Base-by-base conservation (phyloP, 176 grass and related monocot species). In the Avena sativa region DNA sequence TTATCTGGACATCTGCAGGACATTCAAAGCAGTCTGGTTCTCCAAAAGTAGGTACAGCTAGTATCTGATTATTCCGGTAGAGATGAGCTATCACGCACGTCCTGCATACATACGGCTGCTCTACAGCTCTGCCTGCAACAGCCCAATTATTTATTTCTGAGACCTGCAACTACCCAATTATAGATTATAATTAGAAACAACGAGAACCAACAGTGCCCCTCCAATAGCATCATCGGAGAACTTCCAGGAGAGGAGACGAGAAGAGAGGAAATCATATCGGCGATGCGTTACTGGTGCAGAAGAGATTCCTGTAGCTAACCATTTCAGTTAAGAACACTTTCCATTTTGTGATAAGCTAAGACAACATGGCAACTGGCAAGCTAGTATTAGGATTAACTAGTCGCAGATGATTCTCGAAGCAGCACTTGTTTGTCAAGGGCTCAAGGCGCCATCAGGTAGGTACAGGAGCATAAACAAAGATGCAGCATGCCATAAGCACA, bases 361-460 rank as follows among this genome's bases (percentile, higher is more conserved):
- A 74, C 43, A 63, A 9, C 21, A 66, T 14, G 58, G 7, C 56
- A 58, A 6, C 17, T 14, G 58, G 7, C 56, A 58, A 6, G 56
- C 56, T 58, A 58, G 6, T 58, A 26, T 1, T 0, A n/a, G 43
- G 32, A 34, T 46, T 76, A 47, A 58, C 17, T 76, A 43, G 55
- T 61, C 61, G 16, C 40, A 17, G 6, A 78, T 26, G 17, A 43
- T 52, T 21, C 34, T 12, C 12, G 20, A 30, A 28, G 61, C 10
- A 23, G 38, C 69, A 90, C 61, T 52, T 86, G 88, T 8, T 52
- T 86, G 88, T 8, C 40, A 71, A n/a, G n/a, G n/a, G n/a, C n/a
- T n/a, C n/a, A n/a, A 63, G 71, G 52, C 43, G 9, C 6, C 44
- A 16, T 90, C 61, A 86, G 61, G 79, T 90, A 77, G 83, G 50